These are phyloP conservation scores for Solanum lycopersicoides DNA, from an alignment of 257 asterid species.

Conservation along the genomic window DNA sequence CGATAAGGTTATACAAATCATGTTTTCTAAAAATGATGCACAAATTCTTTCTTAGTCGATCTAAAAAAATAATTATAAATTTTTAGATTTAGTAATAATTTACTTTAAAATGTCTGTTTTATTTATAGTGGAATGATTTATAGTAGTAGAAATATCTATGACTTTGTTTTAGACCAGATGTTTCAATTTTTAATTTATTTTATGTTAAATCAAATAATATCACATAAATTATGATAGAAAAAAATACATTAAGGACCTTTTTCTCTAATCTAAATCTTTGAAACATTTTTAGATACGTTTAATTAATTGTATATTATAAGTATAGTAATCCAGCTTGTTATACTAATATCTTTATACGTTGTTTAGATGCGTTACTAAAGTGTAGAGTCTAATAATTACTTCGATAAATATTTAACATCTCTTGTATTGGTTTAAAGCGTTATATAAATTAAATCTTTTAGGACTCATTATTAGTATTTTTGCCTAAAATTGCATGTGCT, in stretches of 20 bases:
- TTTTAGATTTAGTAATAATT: too few species aligned
- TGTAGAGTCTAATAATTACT: background rate
- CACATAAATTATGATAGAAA: too few species aligned
- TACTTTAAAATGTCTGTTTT: background rate
- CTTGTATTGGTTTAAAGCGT: background rate
- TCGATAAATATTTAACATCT: background rate
- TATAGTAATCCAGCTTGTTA: background rate
- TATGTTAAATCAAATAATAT: too few species aligned
- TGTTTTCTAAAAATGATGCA: background rate
- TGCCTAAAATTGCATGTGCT: too few species aligned
- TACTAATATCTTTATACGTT: background rate
- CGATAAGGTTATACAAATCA: background rate
- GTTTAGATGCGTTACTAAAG: background rate
- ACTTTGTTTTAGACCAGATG: too few species aligned
- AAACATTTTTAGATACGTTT: background rate
- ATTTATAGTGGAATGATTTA: background rate
- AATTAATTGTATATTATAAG: background rate
- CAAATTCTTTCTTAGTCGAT: too few species aligned
- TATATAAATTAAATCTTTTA: background rate
- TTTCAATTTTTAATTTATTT: too few species aligned
- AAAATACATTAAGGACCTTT: background rate
- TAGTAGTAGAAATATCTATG: too few species aligned
- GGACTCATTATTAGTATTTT: too few species aligned
- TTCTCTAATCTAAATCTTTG: background rate
- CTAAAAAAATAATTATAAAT: too few species aligned